Evolutionary conservation across 345 rosid species (phyloP), one percentile per base, ranked within the genome.

Genomic region (Euphorbia tirucalli): DNA sequence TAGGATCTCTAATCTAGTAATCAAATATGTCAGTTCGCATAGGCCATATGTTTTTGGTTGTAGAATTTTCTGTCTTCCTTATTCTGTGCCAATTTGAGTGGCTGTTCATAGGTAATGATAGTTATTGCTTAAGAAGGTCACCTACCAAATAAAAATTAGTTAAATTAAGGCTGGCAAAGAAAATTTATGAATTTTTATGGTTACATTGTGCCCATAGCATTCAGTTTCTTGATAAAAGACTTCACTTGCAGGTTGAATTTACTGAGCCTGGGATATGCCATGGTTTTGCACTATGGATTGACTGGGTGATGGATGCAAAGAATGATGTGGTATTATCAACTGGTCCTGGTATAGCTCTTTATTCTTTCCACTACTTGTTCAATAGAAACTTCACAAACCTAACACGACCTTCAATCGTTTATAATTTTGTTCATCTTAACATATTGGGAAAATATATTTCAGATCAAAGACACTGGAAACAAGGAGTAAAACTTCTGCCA

Each of bases 281-380:
- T 68, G 96, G 97, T 65, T 84, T 92, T 77, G 96, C 76, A 55
- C 75, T 95, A 21, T 90, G 99, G 99, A 83, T 95, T 68, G 99
- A 95, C 74, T 90, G 96, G 97, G 91, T 88, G 69, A 81, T 95
- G 90, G 96, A 92, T 82, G 72, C 83, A 22, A 82, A 81, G 60
- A 79, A 83, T 56, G 80, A 86, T 32, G 76, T 77, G 0, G 78
- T 90, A 30, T 30, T 88, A 74, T 84, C 97, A 52, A 87, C 91
- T 14, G 89, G 99, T 35, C 97, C 97, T 31, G 92, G 97, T 94
- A 87, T 35, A 4, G 31, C 63, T n/a, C 4, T 50, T 71, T 18
- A 28, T 61, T 41, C 24, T 46, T 30, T 9, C 0, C 63, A 16
- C 4, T 18, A 50, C n/a, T n/a, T n/a, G n/a, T n/a, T n/a, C n/a